phyloP scores from a whole-genome alignment of 768 basidiomycete genomes.

The Clavaria fumosa region DNA sequence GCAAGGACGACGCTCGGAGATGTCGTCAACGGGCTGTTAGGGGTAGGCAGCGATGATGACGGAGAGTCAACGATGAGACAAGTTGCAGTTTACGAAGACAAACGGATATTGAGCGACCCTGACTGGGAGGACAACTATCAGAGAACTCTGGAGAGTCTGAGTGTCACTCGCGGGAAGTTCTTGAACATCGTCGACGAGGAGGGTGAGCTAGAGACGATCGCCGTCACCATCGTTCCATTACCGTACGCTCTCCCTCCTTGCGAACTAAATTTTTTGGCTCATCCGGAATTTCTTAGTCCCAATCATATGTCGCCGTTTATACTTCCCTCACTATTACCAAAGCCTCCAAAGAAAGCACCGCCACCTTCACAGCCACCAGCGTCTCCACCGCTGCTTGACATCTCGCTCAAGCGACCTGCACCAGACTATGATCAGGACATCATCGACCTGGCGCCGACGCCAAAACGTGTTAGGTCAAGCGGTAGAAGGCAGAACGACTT shows the following conservation, averaged over 20 bases:
- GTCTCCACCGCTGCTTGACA: slow-evolving; percentile 24
- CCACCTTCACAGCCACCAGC: slow-evolving; percentile 24
- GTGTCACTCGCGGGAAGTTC: slow-evolving; percentile 72
- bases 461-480: slow-evolving; percentile 37
- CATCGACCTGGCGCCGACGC: slow-evolving; percentile 36
- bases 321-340: slow-evolving; percentile 49
- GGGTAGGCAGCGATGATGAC: slow-evolving; percentile 23
- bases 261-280: slow-evolving; percentile 39
- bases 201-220: slow-evolving; percentile 54
- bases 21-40: slow-evolving; percentile 53
- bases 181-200: slow-evolving; percentile 84
- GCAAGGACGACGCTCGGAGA: slow-evolving; percentile 52
- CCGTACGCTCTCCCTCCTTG: slow-evolving; percentile 5
- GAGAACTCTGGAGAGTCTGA: slow-evolving; percentile 68
- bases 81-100: slow-evolving; percentile 77
- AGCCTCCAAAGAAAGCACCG: slow-evolving; percentile 31
- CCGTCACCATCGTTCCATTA: slow-evolving; percentile 21
- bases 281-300: too few species aligned
- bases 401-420: slow-evolving; percentile 39
- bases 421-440: slow-evolving; percentile 38
- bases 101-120: slow-evolving; percentile 76
- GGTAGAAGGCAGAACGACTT: slow-evolving; percentile 14
- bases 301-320: slow-evolving; percentile 41
- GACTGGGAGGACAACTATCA: slow-evolving; percentile 87
- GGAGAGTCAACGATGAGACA: slow-evolving; percentile 23